Evolutionary conservation across 805 yeast genomes (phyloP).

Genomic region (Barnettozyma botsteinii): DNA sequence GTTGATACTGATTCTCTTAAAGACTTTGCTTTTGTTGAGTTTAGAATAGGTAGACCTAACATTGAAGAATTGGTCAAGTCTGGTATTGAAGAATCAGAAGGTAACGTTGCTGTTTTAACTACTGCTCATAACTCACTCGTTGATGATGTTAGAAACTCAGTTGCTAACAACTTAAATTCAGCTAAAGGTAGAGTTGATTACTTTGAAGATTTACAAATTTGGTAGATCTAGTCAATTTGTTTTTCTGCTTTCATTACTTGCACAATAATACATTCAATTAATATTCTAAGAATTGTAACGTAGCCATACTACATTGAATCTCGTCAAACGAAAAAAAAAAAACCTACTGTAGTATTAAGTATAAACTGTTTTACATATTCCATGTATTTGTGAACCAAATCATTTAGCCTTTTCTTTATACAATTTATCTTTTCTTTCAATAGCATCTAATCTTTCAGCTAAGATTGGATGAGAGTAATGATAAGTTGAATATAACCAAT

Average conservation of each 20-base stretch:
- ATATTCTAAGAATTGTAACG: too few relatives aligned
- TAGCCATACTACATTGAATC: too few relatives aligned
- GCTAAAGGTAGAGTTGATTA: slow-evolving; percentile 42
- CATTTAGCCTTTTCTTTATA: slow-evolving; percentile 18
- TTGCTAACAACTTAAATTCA: slow-evolving; percentile 29
- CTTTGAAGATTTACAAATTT: slow-evolving; percentile 52
- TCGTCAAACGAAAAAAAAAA: too few relatives aligned
- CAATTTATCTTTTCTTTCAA: slow-evolving; percentile 34
- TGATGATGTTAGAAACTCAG: slow-evolving; percentile 43
- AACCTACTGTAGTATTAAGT: too few relatives aligned
- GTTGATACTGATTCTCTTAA: slow-evolving; percentile 3
- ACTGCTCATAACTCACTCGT: slow-evolving; percentile 54
- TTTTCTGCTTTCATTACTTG: background rate
- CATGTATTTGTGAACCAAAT: too few relatives aligned
- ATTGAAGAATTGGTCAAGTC: slow-evolving; percentile 31
- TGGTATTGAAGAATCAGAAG: slow-evolving; percentile 34
- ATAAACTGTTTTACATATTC: too few relatives aligned
- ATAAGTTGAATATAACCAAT: slow-evolving; percentile 82
- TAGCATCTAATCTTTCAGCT: slow-evolving; percentile 79
- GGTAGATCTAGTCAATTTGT: slow-evolving; percentile 29
- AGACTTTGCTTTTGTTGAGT: slow-evolving; percentile 28
- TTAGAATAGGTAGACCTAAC: slow-evolving; percentile 42
- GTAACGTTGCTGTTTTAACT: slow-evolving; percentile 41
- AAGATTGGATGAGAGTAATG: slow-evolving; percentile 89
- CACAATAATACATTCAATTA: too few relatives aligned